Percentiles rank a stretch among this genome's conserved stretches.
phyloP scores from a whole-genome alignment of 805 yeast species.

The Wickerhamiella bombiphila region DNA sequence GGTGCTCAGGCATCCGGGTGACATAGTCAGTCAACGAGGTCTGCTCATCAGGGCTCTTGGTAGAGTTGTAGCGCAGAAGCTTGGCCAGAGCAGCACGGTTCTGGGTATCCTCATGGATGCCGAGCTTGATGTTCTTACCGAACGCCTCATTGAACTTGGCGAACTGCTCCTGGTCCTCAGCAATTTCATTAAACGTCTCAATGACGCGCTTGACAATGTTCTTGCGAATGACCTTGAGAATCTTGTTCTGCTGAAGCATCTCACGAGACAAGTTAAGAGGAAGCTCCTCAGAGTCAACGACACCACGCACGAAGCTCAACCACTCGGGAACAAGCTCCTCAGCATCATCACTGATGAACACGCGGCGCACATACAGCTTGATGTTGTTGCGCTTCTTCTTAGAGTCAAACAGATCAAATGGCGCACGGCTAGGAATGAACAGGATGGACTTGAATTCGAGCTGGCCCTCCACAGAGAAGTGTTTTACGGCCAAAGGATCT shows the following conservation, averaged over 20 bases:
- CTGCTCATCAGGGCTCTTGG: conserved; percentile 85
- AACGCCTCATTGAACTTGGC: conserved; percentile 97
- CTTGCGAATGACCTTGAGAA: conserved; percentile 97
- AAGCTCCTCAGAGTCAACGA: conserved; percentile 98
- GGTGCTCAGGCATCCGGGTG: conserved; percentile 99
- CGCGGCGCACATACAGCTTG: conserved; percentile 98
- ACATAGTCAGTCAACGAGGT: conserved; percentile 95
- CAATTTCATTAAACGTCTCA: conserved; percentile 97
- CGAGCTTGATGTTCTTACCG: conserved; percentile 95
- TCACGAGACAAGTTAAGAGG: conserved; percentile 99
- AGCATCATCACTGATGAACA: conserved; percentile 98
- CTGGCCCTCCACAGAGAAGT: conserved; percentile 99
- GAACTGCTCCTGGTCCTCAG: conserved; percentile 97
- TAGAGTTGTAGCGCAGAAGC: conserved; percentile 91
- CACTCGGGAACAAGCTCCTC: conserved; percentile 99
- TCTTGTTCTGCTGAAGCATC: conserved; percentile 99
- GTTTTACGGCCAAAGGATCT: conserved; percentile 98
- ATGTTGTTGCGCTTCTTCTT: conserved; percentile 99
- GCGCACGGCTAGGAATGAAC: conserved; percentile 98
- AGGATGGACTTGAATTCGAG: conserved; percentile 96
- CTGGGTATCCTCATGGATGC: conserved; percentile 97
- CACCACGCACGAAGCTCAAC: conserved; percentile 96
- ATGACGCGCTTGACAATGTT: conserved; percentile 96
- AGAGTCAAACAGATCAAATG: conserved; percentile 93
- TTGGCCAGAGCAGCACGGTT: conserved; percentile 94